phyloP scores from a whole-genome alignment of 2,329 filamentous ascomycete genomes.

The Coleophoma crateriformis region DNA sequence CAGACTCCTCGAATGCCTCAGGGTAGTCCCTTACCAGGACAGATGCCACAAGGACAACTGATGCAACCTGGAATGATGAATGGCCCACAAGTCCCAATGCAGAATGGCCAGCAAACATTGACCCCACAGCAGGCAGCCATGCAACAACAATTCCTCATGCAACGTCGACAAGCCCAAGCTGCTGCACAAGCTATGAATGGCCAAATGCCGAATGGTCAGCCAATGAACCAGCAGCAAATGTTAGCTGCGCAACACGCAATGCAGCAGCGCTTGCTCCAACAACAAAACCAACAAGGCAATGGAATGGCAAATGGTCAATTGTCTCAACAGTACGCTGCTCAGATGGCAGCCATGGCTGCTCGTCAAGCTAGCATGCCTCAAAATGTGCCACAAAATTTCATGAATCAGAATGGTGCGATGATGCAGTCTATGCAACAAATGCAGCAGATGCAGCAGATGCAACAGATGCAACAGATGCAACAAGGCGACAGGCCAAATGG shows the following conservation, averaged over 20 bases:
- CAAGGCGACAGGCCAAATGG: constrained; percentile 1
- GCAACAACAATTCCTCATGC: neutral
- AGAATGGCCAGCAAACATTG: neutral
- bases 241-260: constrained; percentile 32
- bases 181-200: constrained; percentile 16
- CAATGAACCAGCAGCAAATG: constrained; percentile 20
- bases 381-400: constrained; percentile 22
- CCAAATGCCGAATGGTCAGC: constrained; percentile 27
- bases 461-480: constrained; percentile 34
- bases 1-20: constrained; percentile 59
- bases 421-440: constrained; percentile 27
- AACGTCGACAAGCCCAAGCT: neutral
- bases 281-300: constrained; percentile 16
- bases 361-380: constrained; percentile 13
- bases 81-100: constrained; percentile 12
- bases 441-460: constrained; percentile 31
- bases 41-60: constrained; percentile 53
- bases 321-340: constrained; percentile 14
- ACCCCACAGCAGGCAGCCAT: neutral
- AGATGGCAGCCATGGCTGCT: constrained; percentile 15
- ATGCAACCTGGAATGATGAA: constrained; percentile 50
- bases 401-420: constrained; percentile 27
- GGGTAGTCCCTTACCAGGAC: constrained; percentile 53
- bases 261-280: constrained; percentile 31
- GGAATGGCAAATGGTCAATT: constrained; percentile 8